Base-by-base conservation (phyloP, 345 rosid genomes). In the Aurinia saxatilis region DNA sequence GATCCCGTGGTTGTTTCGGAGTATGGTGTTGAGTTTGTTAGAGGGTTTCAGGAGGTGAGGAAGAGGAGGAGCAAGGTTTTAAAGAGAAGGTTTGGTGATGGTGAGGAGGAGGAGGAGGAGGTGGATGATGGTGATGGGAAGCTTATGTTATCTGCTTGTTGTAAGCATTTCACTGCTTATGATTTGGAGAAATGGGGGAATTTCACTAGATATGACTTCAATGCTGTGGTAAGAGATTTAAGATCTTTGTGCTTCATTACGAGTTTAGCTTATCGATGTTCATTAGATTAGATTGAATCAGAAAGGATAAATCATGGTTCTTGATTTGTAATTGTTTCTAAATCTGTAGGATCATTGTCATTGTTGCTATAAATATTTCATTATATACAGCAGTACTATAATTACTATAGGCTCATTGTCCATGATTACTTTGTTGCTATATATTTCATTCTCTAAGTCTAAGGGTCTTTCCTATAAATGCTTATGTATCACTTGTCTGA, bases 91-190 rank as follows among this genome's bases (percentile, higher is more conserved):
- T 45, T 67, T 38, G 66, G 63, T 66, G 34, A 5, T 15, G 53
- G 0, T 33, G 61, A 9, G 10, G 27, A 1, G 38, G 18, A 3
- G 29, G 63, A 15, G 21, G 48, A 14, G 82, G 69, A 40, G 74
- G 68, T 34, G 51, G 55, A 38, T 51, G 80, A 55, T 36, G 65
- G 19, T 71, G 82, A 71, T 73, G 82, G 49, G 59, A 63, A 65
- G 9, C 80, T 92, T 48, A 82, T 89, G 95, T 60, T 89, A 18
- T 92, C 98, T 70, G 96, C 96, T 74, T 89, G 98, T 75, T 92
- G 96, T 63, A 92, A 92, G 73, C 96, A 92, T 74, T 75, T 81
- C 66, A 87, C 83, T 77, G 96, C 95, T 27, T 92, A 92, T 80
- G 98, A 87, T 67, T 72, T 92, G 79, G 96, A 92, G 29, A 84